Evolutionary conservation across 1,284 basidiomycete genomes (phyloP), one percentile per base, ranked within the genome.

Genomic region (Ceratobasidium sp.): DNA sequence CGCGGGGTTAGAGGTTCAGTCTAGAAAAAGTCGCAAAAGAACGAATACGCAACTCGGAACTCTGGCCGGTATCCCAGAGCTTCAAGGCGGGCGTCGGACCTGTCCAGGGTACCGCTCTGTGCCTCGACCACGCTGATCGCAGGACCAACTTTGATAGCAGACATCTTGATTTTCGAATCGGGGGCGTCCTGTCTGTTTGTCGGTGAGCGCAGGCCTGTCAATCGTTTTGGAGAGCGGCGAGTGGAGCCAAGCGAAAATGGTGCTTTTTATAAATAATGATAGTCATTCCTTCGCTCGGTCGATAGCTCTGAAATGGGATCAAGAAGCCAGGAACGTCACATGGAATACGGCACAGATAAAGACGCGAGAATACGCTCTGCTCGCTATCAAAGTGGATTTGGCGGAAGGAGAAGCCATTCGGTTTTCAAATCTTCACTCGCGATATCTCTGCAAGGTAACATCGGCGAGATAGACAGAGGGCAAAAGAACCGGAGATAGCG

Each of bases 31-130:
- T n/a, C 1, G n/a, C 14, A 12, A 21, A n/a, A 12, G 34, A 36
- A 58, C 6, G 30, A 30, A 26, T 18, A 50, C 16, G 30, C 45
- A 30, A 32, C 62, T 41, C 62, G 80, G 76, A 87, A 87, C 76
- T 86, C 83, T 74, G 83, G 82, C 76, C 83, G 83, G 77, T 88
- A 87, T 10, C 87, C 87, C 8, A 88, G 82, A 57, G 86, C 85
- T 43, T 83, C 81, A 64, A 87, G 81, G 26, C 86, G 83, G 73
- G 80, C 78, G 78, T 88, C 84, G 0, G 85, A 85, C 32, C 67
- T 67, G 30, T 67, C 62, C 8, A 67, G 62, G 48, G 48, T 28
- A 50, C 46, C 62, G 62, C 50, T 52, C 48, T 67, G 62, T 21
- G 50, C 62, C 62, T 67, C 62, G 1, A 53, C 32, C 16, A 53